phyloP scores from a whole-genome alignment of 2,329 filamentous ascomycete genomes.

The Penicillium thymicola region DNA sequence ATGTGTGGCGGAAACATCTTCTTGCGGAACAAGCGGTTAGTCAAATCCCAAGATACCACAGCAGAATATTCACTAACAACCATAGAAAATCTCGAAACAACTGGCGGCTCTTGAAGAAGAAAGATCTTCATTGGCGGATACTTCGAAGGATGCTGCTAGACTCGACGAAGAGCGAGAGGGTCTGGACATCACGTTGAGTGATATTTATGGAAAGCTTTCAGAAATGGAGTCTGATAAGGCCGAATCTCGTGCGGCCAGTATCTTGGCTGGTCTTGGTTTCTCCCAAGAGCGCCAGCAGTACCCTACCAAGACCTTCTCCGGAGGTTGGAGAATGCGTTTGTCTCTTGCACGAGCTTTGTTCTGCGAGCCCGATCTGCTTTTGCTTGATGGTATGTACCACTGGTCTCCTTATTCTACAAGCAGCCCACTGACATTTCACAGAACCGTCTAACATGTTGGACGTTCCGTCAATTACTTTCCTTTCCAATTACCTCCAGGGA shows the following conservation, averaged over 20 bases:
- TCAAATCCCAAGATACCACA: constrained; percentile 9
- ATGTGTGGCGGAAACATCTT: constrained; percentile 97
- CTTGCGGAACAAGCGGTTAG: constrained; percentile 79
- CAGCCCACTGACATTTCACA: constrained; percentile 27
- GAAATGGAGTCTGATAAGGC: constrained; percentile 99
- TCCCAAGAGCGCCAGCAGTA: constrained; percentile 87
- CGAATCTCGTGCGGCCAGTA: constrained; percentile 90
- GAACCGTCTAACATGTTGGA: constrained; percentile 99
- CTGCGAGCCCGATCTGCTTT: constrained; percentile 91
- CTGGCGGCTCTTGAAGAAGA: constrained; percentile 74
- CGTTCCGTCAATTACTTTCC: constrained; percentile 98
- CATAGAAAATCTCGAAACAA: constrained; percentile 69
- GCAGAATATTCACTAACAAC: neutral
- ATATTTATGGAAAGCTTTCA: constrained; percentile 85
- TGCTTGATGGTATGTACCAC: constrained; percentile 66
- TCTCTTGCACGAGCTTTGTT: constrained; percentile 92
- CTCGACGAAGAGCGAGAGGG: constrained; percentile 86
- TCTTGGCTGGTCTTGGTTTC: constrained; percentile 94
- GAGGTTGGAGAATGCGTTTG: constrained; percentile 99
- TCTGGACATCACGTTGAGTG: constrained; percentile 83
- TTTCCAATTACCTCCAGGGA: constrained; percentile 87
- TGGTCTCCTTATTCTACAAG: neutral
- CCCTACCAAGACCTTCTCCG: constrained; percentile 96
- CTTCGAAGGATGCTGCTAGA: constrained; percentile 79
- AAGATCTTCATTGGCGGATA: constrained; percentile 79